Conservation (phyloP, 306 rosid genomes). For the Styphnolobium japonicum region DNA sequence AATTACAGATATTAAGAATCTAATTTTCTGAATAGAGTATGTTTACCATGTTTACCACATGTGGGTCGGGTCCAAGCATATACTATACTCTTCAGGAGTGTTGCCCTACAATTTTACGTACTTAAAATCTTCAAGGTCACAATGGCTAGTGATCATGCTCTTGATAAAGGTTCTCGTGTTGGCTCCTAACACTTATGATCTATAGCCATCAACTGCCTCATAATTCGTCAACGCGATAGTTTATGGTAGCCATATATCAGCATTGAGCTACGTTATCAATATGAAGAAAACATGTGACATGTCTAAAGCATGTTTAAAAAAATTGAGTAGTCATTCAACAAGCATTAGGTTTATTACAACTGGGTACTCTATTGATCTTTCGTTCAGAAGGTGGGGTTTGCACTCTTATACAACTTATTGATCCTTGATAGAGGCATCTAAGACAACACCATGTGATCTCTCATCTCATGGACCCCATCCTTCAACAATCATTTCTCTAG, state of each 20-base stretch:
- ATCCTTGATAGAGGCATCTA: background rate
- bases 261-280: background rate
- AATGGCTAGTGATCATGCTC: background rate
- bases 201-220: background rate
- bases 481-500: background rate
- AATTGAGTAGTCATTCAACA: background rate
- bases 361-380: background rate
- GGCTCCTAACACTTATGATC: background rate
- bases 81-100: background rate
- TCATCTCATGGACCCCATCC: background rate
- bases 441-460: constrained; percentile 34
- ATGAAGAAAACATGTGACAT: background rate
- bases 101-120: background rate
- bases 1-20: background rate
- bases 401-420: background rate
- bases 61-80: background rate
- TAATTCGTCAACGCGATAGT: background rate
- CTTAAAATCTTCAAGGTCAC: background rate
- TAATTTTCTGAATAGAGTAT: background rate
- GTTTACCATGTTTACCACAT: background rate
- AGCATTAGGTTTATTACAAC: background rate
- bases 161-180: background rate
- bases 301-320: background rate
- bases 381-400: background rate
- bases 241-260: background rate